phyloP scores from a whole-genome alignment of 2,329 filamentous ascomycete genomes.

The Arthrobotrys megalospora region DNA sequence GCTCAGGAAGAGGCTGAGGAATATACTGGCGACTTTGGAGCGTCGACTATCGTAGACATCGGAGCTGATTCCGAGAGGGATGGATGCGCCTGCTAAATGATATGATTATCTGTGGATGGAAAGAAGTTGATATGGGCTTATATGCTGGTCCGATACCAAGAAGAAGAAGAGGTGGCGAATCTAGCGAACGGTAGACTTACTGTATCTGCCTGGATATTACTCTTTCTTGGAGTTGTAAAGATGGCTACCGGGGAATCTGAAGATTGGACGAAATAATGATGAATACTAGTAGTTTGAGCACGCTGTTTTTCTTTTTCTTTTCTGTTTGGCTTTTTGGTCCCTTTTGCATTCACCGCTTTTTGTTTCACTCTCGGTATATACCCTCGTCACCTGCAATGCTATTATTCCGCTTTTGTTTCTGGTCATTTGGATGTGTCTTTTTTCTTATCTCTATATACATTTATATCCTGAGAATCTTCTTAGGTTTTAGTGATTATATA shows the following conservation, averaged over 20 bases:
- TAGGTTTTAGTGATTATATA: slow-evolving; percentile 32
- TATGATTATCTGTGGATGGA: background rate
- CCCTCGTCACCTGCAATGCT: slow-evolving; percentile 18
- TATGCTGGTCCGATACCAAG: background rate
- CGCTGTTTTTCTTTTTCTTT: slow-evolving; percentile 1
- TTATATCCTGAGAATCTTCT: slow-evolving; percentile 1
- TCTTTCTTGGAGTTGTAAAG: slow-evolving; percentile 49
- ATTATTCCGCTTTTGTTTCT: background rate
- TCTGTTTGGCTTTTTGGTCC: background rate
- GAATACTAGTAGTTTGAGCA: slow-evolving; percentile 23
- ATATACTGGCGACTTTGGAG: slow-evolving; percentile 96
- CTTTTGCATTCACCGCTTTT: slow-evolving; percentile 17
- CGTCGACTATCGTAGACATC: slow-evolving; percentile 87
- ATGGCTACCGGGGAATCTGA: slow-evolving; percentile 9
- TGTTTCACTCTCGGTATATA: slow-evolving; percentile 17
- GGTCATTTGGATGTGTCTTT: slow-evolving; percentile 3
- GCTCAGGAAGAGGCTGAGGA: slow-evolving; percentile 98
- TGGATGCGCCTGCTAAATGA: slow-evolving; percentile 85
- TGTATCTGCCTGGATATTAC: slow-evolving; percentile 1
- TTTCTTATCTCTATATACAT: slow-evolving; percentile 9
- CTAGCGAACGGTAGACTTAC: background rate
- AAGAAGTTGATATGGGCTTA: background rate
- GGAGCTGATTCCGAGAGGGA: slow-evolving; percentile 94
- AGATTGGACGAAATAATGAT: slow-evolving; percentile 40
- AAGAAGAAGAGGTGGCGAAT: background rate